Base-by-base conservation (phyloP, 179 eudicot genomes). In the Actinidia arguta region DNA sequence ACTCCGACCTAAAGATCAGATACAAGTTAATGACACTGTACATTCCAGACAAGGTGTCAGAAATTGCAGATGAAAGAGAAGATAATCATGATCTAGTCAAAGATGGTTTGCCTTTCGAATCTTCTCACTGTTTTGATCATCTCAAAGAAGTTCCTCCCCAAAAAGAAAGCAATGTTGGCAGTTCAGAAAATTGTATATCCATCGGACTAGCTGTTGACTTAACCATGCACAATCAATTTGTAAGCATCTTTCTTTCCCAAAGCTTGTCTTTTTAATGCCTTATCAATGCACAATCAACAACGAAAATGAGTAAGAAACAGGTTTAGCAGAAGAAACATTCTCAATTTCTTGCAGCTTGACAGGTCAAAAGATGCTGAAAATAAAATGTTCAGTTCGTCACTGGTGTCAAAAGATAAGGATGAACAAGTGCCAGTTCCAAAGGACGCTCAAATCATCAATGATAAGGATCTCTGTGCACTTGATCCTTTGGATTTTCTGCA, bases 341-440 rank as follows among this genome's bases (percentile, higher is more conserved):
- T 90, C 85, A 86, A 81, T 78, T 83, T 86, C 83, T 82, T 82
- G 79, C 98, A 94, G 98, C 87, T 82, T 90, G 90, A 83, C 84
- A 88, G 90, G 85, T 46, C 88, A 77, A 84, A 68, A 75, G 69
- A 82, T 79, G 31, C 58, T 78, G 84, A 82, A 66, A 79, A 44
- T 44, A 80, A 86, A 85, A 88, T 77, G 67, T 79, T 31, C 59
- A 70, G 71, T 75, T 79, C 78, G 63, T 83, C 84, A 66, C 75
- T 82, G 73, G 59, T 75, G 59, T 82, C 81, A 80, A 82, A 81
- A 84, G 88, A 83, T 39, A 76, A 71, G 81, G 76, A 80, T 83
- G 89, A 83, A 81, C 85, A 84, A 64, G 76, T 68, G 80, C 83
- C 80, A 67, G 63, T 76, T 76, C 62, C 64, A 47, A 81, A 82